Evolutionary conservation across 139 green algal genomes (phyloP), one percentile per base, ranked within the genome.

Genomic region (Chlorella sp.): DNA sequence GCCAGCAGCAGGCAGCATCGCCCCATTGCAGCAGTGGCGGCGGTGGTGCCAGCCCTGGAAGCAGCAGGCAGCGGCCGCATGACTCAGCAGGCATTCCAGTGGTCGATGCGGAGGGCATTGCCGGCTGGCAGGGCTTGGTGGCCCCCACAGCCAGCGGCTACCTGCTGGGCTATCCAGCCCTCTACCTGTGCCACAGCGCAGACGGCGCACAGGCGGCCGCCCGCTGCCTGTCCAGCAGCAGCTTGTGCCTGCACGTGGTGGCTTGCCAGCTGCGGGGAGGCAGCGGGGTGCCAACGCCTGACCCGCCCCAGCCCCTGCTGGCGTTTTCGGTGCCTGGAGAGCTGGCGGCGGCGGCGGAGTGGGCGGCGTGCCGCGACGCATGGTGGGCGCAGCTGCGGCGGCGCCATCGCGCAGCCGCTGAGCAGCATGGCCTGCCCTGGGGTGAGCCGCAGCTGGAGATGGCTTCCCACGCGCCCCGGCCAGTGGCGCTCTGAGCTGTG

Each of bases 101-200:
- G 25, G 28, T 82, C 6, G 26, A 38, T 1, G 76, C 38, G 1
- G 60, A 82, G 36, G n/a, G 47, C n/a, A 26, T 83, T 0, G 28
- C 63, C 23, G 78, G 78, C n/a, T 74, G 63, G 62, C 78, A 74
- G 78, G 6, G 18, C 26, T 17, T 83, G 63, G 63, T 38, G 38
- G 55, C 94, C 83, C 92, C 93, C 13, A 96, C 92, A 15, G 72
- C 94, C 4, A 92, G 92, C 73, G 93, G 92, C 39, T 92, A 88
- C 76, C 87, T 96, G 74, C 85, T 96, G 72, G 91, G 91, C 34
- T 96, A 96, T 57, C 92, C 93, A 21, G 83, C 88, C 3, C 83
- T 93, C 16, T 96, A 96, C 76, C 65, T 82, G 44, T 84, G 94
- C 26, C 16, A 73, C 15, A 57, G 63, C 60, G 16, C 64, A 26